Conservation (phyloP, 2,329 filamentous ascomycete genomes). For the Penicillium sp. region DNA sequence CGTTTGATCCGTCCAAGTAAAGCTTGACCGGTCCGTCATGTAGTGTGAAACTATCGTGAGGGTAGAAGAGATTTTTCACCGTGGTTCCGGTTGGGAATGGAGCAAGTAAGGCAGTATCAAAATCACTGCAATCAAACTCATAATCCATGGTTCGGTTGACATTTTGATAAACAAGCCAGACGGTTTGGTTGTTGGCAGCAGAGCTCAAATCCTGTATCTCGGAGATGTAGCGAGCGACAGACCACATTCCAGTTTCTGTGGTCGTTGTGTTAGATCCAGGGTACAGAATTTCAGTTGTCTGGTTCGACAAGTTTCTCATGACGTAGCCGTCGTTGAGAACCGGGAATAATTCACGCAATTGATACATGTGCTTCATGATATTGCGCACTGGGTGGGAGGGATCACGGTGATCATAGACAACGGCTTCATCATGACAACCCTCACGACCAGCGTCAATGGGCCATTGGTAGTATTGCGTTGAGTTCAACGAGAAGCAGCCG, state of each 20-base stretch:
- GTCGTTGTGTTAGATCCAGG: constrained; percentile 54
- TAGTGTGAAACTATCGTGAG: constrained; percentile 57
- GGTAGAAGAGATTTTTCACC: constrained; percentile 64
- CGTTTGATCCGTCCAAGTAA: constrained; percentile 48
- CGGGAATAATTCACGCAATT: constrained; percentile 59
- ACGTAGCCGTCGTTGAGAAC: constrained; percentile 61
- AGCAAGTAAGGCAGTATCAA: constrained; percentile 53
- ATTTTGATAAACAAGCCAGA: constrained; percentile 49
- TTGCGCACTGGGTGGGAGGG: constrained; percentile 62
- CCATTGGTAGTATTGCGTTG: constrained; percentile 59
- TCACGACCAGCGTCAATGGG: constrained; percentile 54
- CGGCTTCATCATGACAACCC: constrained; percentile 58
- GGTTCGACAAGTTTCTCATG: constrained; percentile 56
- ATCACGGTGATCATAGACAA: constrained; percentile 63
- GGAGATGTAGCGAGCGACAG: constrained; percentile 52
- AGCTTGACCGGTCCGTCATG: constrained; percentile 47
- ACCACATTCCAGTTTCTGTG: constrained; percentile 63
- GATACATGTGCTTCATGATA: constrained; percentile 62
- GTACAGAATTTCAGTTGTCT: constrained; percentile 51
- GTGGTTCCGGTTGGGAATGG: constrained; percentile 56
- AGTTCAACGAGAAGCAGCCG: constrained; percentile 61
- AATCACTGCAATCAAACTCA: constrained; percentile 56
- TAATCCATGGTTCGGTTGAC: constrained; percentile 53
- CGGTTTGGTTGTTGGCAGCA: constrained; percentile 43
- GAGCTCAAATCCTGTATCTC: constrained; percentile 51